Evolutionary conservation across 345 rosid genomes (phyloP).

Genomic region (Eucalyptus melliodora): DNA sequence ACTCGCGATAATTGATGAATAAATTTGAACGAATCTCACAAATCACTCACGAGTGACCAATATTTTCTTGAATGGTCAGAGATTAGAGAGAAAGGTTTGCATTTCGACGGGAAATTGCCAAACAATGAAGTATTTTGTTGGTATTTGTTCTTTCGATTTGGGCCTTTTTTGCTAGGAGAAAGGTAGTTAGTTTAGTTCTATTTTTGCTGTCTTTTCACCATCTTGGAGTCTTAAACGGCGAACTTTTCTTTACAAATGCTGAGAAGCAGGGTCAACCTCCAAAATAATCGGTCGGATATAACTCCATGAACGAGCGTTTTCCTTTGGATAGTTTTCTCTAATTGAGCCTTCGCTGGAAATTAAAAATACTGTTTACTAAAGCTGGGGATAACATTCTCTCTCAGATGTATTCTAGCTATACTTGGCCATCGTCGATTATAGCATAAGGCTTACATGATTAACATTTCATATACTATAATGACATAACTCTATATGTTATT

Average conservation of each 20-base stretch:
- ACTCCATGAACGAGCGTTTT: neutral
- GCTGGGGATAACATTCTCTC: neutral
- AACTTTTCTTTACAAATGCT: neutral
- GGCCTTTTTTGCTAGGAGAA: neutral
- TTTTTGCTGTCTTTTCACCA: neutral
- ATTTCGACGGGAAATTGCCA: neutral
- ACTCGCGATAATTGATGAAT: neutral
- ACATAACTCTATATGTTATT: neutral
- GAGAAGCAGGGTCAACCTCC: neutral
- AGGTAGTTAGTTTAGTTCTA: neutral
- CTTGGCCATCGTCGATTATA: neutral
- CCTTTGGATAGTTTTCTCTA: neutral
- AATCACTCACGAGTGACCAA: neutral
- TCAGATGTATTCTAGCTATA: neutral
- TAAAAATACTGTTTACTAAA: neutral
- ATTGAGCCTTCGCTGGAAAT: neutral
- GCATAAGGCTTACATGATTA: neutral
- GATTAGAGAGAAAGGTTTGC: neutral
- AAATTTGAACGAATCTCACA: accelerated
- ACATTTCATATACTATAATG: neutral
- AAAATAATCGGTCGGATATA: neutral
- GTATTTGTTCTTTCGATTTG: neutral
- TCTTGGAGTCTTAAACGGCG: neutral
- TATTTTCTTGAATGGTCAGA: neutral
- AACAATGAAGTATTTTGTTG: neutral